A percentile compares a stretch with the other conserved stretches of the same genome.
phyloP scores from a whole-genome alignment of 2,329 filamentous ascomycete genomes.

The Thelonectria blattea region DNA sequence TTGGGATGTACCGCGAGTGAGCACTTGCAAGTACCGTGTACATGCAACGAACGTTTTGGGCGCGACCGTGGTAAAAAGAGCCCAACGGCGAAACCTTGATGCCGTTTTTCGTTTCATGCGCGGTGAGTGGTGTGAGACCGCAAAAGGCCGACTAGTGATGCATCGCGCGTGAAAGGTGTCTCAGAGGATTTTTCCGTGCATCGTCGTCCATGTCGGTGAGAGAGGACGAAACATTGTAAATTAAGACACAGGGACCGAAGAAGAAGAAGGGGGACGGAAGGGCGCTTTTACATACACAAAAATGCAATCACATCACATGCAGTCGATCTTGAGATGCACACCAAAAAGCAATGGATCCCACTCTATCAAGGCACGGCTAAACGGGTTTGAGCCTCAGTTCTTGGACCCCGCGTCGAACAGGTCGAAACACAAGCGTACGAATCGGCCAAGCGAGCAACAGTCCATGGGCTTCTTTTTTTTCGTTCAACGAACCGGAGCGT shows the following conservation, averaged over 20 bases:
- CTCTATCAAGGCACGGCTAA: background rate
- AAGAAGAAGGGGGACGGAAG: background rate
- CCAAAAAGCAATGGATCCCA: background rate
- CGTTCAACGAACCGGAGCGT: background rate
- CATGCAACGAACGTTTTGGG: background rate
- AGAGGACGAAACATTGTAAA: background rate
- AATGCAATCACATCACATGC: slow-evolving; percentile 23
- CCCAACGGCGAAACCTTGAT: background rate
- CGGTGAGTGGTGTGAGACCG: background rate
- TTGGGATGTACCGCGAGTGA: slow-evolving; percentile 1
- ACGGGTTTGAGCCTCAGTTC: background rate
- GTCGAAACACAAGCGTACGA: background rate
- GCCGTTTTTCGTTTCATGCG: background rate
- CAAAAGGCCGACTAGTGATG: background rate
- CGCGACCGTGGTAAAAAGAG: background rate
- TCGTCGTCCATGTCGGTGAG: background rate
- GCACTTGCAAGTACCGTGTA: slow-evolving; percentile 13
- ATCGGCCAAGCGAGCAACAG: background rate
- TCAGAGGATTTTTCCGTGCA: background rate
- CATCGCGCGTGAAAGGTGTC: background rate
- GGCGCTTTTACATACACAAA: background rate
- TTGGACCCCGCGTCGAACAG: background rate
- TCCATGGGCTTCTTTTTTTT: background rate
- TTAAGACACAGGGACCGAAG: no score
- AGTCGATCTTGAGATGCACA: background rate